A percentile compares a stretch with the other conserved stretches of the same genome.
Conservation (phyloP, 805 yeast genomes). For the Candida parachauliodes region DNA sequence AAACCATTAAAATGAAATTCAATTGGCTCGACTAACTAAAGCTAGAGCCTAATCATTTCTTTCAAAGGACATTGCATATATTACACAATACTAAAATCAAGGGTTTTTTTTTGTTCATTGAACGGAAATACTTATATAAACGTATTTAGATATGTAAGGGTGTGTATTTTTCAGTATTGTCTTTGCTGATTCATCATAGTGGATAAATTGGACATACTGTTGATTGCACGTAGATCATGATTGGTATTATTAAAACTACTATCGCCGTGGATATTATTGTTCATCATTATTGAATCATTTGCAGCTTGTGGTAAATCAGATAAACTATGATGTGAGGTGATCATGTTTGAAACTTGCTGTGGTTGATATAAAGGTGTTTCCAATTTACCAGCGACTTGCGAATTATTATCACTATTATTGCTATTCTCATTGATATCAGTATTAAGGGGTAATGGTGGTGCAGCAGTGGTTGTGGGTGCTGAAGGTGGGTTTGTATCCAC, state of each 20-base stretch:
- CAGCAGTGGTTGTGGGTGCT: constrained; percentile 8
- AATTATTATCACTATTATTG: background rate
- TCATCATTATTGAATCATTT: constrained; percentile 8
- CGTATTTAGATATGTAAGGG: too few relatives aligned
- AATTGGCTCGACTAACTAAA: too few relatives aligned
- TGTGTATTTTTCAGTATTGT: constrained; percentile 4
- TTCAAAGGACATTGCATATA: too few relatives aligned
- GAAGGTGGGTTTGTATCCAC: constrained; percentile 5
- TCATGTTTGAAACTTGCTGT: background rate
- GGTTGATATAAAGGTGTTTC: constrained; percentile 5
- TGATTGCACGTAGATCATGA: constrained; percentile 9
- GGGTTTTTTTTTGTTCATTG: too few relatives aligned
- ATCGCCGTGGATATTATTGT: background rate
- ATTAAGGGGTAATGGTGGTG: background rate
- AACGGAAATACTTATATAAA: too few relatives aligned
- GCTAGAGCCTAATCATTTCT: too few relatives aligned
- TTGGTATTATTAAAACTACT: background rate
- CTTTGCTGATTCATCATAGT: constrained; percentile 9
- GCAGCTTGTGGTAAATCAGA: constrained; percentile 22
- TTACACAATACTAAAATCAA: too few relatives aligned
- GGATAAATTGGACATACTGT: constrained; percentile 11
- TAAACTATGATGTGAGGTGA: constrained; percentile 21
- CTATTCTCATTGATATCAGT: background rate
- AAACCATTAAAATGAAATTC: too few relatives aligned
- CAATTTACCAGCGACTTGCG: background rate